Evolutionary conservation across 2,329 filamentous ascomycete genomes (phyloP).

Genomic region (Fusarium nanum): DNA sequence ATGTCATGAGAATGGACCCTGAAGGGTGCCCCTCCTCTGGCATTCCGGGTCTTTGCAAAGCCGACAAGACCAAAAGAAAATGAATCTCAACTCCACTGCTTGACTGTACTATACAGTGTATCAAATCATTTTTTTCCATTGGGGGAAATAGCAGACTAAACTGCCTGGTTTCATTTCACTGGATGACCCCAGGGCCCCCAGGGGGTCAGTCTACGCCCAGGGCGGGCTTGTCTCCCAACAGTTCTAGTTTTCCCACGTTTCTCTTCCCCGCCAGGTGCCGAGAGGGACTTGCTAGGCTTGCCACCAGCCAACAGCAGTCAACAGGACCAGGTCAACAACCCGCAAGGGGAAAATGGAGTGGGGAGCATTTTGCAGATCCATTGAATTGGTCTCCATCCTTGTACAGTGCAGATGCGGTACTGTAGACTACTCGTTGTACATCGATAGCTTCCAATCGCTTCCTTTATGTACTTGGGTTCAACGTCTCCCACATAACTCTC

Average conservation of each 20-base stretch:
- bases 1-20: constrained; percentile 28
- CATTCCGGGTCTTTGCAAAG: constrained; percentile 25
- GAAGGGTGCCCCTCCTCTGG: constrained; percentile 25
- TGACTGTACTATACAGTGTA: constrained; percentile 5
- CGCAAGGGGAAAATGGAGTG: constrained; percentile 34
- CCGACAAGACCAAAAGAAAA: constrained; percentile 9
- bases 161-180: constrained; percentile 10
- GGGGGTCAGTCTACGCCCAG: constrained; percentile 36
- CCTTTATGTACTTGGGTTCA: constrained; percentile 41
- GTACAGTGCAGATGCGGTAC: background rate
- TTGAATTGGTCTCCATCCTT: constrained; percentile 35
- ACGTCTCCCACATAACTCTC: constrained; percentile 37
- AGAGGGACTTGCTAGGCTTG: constrained; percentile 42
- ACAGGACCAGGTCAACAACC: constrained; percentile 39
- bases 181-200: constrained; percentile 5
- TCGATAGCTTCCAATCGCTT: constrained; percentile 23
- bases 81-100: background rate
- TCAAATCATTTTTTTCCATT: constrained; percentile 37
- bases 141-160: constrained; percentile 24
- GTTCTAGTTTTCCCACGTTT: constrained; percentile 44
- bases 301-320: constrained; percentile 43
- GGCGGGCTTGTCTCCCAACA: constrained; percentile 45
- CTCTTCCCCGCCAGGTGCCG: constrained; percentile 43
- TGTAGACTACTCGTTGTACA: background rate
- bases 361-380: constrained; percentile 36